A percentile compares a stretch with the other conserved stretches of the same genome.
phyloP scores from a whole-genome alignment of 148 eudicot genomes.

The Spergularia marina region DNA sequence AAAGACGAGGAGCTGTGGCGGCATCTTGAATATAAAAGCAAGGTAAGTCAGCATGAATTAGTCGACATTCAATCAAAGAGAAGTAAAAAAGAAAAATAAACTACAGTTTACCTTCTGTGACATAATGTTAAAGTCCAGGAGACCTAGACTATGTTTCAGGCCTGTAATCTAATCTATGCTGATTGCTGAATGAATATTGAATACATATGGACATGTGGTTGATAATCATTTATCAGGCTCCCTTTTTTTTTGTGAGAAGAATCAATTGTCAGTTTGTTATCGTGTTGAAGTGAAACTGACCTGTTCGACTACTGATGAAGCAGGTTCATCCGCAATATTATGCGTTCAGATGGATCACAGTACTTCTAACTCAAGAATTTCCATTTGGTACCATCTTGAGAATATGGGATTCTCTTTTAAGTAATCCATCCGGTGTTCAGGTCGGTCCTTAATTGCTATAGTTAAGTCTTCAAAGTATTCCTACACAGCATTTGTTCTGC shows the following conservation, averaged over 20 bases:
- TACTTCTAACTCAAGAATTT: slow-evolving; percentile 65
- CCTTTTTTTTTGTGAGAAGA: not conserved
- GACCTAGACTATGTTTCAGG: not conserved
- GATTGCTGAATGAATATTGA: too few relatives aligned
- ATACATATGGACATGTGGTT: too few relatives aligned
- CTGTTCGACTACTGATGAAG: not conserved
- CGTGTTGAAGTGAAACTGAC: not conserved
- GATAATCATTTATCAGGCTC: too few relatives aligned
- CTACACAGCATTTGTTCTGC: not conserved
- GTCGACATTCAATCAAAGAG: not conserved
- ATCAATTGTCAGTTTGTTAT: not conserved
- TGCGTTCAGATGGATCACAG: slow-evolving; percentile 72
- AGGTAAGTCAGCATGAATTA: slow-evolving; percentile 27
- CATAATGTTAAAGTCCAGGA: too few relatives aligned
- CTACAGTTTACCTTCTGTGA: not conserved
- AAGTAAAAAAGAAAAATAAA: not conserved
- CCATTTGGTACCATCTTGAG: slow-evolving; percentile 48
- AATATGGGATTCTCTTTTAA: slow-evolving; percentile 66
- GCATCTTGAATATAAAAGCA: slow-evolving; percentile 57
- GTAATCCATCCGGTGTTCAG: slow-evolving; percentile 58
- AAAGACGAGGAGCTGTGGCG: slow-evolving; percentile 64
- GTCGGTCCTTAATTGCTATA: slow-evolving; percentile 24
- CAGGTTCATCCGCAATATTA: slow-evolving; percentile 72
- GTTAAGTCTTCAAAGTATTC: not conserved
- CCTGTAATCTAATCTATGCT: not conserved